phyloP scores from a whole-genome alignment of 2,329 filamentous ascomycete genomes.

The Penicillium decumbens region DNA sequence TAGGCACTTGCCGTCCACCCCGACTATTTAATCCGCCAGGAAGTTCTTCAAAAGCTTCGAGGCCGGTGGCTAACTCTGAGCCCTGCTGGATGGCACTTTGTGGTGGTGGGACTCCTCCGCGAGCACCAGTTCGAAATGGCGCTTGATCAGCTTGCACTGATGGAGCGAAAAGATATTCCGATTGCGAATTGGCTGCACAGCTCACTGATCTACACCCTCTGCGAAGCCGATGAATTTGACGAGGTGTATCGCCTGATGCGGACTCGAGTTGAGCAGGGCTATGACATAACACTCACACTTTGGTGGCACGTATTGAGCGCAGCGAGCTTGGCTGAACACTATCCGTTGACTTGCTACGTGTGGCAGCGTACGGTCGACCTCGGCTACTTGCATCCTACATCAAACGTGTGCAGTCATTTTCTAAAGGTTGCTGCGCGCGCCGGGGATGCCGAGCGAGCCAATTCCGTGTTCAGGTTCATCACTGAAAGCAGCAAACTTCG shows the following conservation, averaged over 20 bases:
- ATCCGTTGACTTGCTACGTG: slow-evolving; percentile 61
- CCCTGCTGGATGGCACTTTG: slow-evolving; percentile 59
- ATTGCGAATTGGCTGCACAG: slow-evolving; percentile 73
- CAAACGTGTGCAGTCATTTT: slow-evolving; percentile 62
- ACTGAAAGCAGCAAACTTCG: slow-evolving; percentile 49
- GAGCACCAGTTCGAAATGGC: slow-evolving; percentile 82
- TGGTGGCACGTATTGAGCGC: slow-evolving; percentile 71
- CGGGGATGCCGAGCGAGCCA: slow-evolving; percentile 64
- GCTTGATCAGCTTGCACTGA: slow-evolving; percentile 61
- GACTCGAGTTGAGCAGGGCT: slow-evolving; percentile 48
- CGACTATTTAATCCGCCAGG: slow-evolving; percentile 69
- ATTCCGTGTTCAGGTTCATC: slow-evolving; percentile 63
- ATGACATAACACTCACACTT: slow-evolving; percentile 52
- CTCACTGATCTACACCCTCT: slow-evolving; percentile 69
- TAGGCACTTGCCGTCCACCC: slow-evolving; percentile 75
- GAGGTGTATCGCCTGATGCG: slow-evolving; percentile 68
- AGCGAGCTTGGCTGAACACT: slow-evolving; percentile 61
- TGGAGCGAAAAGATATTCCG: slow-evolving; percentile 54
- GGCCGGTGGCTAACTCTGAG: slow-evolving; percentile 64
- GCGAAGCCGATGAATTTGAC: slow-evolving; percentile 67
- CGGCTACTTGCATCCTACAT: slow-evolving; percentile 57
- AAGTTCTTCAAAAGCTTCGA: slow-evolving; percentile 62
- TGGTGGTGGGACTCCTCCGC: slow-evolving; percentile 69
- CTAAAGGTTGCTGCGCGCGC: slow-evolving; percentile 67
- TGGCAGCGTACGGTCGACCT: slow-evolving; percentile 65